Conservation (phyloP, 495 filamentous ascomycete species). For the Chaetomium tenue region DNA sequence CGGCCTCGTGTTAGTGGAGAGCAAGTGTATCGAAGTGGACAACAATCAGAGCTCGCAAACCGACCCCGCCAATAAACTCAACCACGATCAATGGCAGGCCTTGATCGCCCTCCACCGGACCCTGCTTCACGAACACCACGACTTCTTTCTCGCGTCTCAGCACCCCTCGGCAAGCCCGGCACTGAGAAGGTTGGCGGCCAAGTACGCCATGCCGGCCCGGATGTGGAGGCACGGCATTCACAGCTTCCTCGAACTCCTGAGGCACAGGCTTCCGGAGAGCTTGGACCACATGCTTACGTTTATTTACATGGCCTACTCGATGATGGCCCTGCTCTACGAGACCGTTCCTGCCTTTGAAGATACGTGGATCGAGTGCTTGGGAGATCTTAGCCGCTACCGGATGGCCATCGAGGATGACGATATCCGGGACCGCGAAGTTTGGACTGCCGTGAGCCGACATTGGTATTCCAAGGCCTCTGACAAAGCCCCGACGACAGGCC, state of each 20-base stretch:
- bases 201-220: conserved; percentile 75
- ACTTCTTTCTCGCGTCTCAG: conserved; percentile 74
- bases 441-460: conserved; percentile 70
- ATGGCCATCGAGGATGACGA: conserved; percentile 81
- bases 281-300: conserved; percentile 79
- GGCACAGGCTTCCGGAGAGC: conserved; percentile 65
- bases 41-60: conserved; percentile 53
- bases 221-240: conserved; percentile 70
- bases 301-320: conserved; percentile 77
- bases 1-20: conserved; percentile 74
- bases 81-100: conserved; percentile 67
- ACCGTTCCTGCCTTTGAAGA: conserved; percentile 74
- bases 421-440: conserved; percentile 68
- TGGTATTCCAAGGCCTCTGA: conserved; percentile 84
- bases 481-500: conserved; percentile 63
- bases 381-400: conserved; percentile 62
- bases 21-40: conserved; percentile 72
- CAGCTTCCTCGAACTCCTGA: conserved; percentile 70
- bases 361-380: conserved; percentile 89
- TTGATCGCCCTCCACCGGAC: conserved; percentile 70
- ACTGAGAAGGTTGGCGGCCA: conserved; percentile 58
- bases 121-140: conserved; percentile 71
- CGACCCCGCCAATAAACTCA: conserved; percentile 45
- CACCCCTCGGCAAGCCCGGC: conserved; percentile 65
- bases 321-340: conserved; percentile 75